A percentile compares a stretch with the other conserved stretches of the same genome.
These are phyloP conservation scores for Exophiala alcalophila DNA, from an alignment of 2,329 filamentous ascomycete species.

Conservation along the genomic window DNA sequence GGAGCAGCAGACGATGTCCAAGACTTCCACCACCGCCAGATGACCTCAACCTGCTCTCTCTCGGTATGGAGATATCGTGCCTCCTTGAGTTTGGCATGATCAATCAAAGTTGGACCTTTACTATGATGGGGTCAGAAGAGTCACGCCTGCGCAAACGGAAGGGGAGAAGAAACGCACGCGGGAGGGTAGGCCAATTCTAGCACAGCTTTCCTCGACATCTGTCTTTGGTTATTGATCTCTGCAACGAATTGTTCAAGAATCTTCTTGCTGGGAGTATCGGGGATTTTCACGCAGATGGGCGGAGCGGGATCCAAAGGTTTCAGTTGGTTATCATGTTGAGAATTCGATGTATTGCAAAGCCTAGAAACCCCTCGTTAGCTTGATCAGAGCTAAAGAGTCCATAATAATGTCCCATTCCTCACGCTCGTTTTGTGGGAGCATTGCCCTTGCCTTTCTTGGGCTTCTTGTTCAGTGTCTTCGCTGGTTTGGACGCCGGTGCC, in stretches of 20 bases:
- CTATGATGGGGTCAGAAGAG: too few relatives aligned
- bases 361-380: constrained; percentile 6
- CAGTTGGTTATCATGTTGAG: too few relatives aligned
- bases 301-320: too few relatives aligned
- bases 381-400: constrained; percentile 8
- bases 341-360: too few relatives aligned
- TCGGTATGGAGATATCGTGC: background rate
- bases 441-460: constrained; percentile 15
- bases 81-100: background rate
- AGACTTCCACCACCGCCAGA: constrained; percentile 4
- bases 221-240: background rate
- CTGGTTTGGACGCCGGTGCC: background rate
- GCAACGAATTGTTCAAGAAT: constrained; percentile 1
- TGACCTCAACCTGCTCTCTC: constrained; percentile 1
- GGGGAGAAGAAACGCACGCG: background rate
- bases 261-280: background rate
- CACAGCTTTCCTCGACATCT: background rate
- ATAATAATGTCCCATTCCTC: constrained; percentile 5
- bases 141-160: too few relatives aligned
- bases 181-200: background rate
- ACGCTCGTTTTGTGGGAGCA: constrained; percentile 5
- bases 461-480: constrained; percentile 12
- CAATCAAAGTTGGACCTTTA: background rate
- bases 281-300: too few relatives aligned
- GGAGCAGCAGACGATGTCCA: too few relatives aligned